Evolutionary conservation across 176 grass and related monocot genomes (phyloP).

Genomic region (Chloris gayana): DNA sequence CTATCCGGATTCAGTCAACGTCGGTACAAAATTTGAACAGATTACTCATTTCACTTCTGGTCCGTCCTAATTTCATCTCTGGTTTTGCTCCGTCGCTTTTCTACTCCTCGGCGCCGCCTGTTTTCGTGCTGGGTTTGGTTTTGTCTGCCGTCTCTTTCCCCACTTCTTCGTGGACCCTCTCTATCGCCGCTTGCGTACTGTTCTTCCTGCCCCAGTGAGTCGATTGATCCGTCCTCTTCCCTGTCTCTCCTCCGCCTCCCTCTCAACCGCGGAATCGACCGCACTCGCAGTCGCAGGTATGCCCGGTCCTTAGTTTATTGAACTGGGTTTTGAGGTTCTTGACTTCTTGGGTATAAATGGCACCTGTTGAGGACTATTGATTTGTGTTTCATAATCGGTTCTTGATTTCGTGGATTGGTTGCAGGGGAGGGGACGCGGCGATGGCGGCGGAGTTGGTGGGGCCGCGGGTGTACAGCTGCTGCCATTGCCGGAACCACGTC

Average conservation of each 20-base stretch:
- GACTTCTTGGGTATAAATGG: too few relatives aligned
- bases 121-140: constrained; percentile 26
- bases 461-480: constrained; percentile 71
- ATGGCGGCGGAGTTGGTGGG: constrained; percentile 63
- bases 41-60: background rate
- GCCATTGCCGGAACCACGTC: constrained; percentile 71
- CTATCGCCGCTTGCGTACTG: background rate
- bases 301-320: background rate
- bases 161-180: background rate
- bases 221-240: background rate
- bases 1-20: background rate
- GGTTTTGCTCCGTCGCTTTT: background rate
- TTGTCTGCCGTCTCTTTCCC: constrained; percentile 13
- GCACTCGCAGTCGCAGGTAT: background rate
- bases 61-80: background rate
- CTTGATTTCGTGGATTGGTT: constrained; percentile 32
- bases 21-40: background rate
- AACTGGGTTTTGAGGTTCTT: constrained; percentile 15
- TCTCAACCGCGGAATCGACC: background rate
- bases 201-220: background rate
- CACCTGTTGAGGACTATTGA: background rate
- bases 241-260: background rate
- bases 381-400: constrained; percentile 14
- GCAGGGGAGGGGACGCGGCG: background rate
- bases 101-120: background rate